Conservation (phyloP, 2,329 filamentous ascomycete genomes). For the Epichloe coenophiala region DNA sequence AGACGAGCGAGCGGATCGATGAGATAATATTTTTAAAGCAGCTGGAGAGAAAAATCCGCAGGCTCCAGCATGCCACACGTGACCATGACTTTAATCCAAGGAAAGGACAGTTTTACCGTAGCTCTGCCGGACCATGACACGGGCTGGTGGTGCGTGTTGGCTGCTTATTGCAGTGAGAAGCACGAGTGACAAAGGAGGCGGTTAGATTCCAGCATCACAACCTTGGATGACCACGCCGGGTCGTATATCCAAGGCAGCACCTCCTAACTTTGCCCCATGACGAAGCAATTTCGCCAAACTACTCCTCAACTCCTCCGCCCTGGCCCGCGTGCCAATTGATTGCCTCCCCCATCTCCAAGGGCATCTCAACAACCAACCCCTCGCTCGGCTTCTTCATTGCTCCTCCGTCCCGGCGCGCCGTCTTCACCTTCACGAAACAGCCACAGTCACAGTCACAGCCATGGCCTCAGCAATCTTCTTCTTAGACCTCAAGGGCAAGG, state of each 20-base stretch:
- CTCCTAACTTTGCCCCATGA: not conserved
- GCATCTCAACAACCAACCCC: not conserved
- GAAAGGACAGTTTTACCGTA: not conserved
- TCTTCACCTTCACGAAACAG: not conserved
- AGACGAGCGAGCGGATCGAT: constrained; percentile 12
- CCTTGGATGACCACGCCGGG: not conserved
- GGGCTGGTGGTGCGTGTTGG: not conserved
- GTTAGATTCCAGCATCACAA: not conserved
- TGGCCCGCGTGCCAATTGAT: constrained; percentile 16
- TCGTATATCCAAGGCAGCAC: not conserved
- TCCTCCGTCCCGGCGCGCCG: not conserved
- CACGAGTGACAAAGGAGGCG: not conserved
- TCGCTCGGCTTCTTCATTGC: not conserved
- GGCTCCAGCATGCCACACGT: constrained; percentile 5
- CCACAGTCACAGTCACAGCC: constrained; percentile 30
- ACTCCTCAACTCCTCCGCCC: constrained; percentile 4
- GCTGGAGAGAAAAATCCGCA: not conserved
- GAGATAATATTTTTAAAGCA: constrained; percentile 1
- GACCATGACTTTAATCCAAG: not conserved
- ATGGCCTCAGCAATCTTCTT: constrained; percentile 99
- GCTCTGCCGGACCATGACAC: constrained; percentile 8
- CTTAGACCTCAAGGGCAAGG: constrained; percentile 99
- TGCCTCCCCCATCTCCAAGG: not conserved
- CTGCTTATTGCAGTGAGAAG: not conserved
- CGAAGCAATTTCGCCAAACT: not conserved